Percentiles rank a stretch among this genome's conserved stretches.
Evolutionary conservation across 1,284 basidiomycete genomes (phyloP).

Genomic region (Rhodotorula sp.): DNA sequence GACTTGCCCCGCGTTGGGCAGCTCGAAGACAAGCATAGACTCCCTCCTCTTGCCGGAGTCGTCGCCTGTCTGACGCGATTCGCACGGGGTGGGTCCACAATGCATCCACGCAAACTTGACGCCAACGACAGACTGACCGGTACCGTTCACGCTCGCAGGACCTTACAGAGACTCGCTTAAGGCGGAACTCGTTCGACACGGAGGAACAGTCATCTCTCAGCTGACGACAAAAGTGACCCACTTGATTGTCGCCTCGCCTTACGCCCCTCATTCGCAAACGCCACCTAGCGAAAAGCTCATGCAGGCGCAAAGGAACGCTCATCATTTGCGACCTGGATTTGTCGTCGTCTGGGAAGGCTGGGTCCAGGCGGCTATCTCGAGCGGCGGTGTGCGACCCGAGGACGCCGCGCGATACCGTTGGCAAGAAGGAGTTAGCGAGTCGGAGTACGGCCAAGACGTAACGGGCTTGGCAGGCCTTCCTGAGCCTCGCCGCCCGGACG

Average conservation of each 20-base stretch:
- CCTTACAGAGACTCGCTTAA: slow-evolving; percentile 18
- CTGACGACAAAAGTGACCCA: slow-evolving; percentile 30
- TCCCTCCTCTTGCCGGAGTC: slow-evolving; percentile 65
- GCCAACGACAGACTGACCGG: too few relatives aligned
- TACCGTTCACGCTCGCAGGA: neutral
- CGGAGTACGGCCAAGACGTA: too few relatives aligned
- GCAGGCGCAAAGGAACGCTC: slow-evolving; percentile 11
- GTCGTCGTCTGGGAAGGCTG: slow-evolving; percentile 38
- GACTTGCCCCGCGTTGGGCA: slow-evolving; percentile 41
- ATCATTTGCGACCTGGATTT: slow-evolving; percentile 5
- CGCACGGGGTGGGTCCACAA: slow-evolving; percentile 15
- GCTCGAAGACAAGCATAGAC: slow-evolving; percentile 59
- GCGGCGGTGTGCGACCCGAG: slow-evolving; percentile 17
- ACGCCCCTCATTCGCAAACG: slow-evolving; percentile 32
- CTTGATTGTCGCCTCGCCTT: slow-evolving; percentile 42
- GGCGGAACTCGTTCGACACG: slow-evolving; percentile 18
- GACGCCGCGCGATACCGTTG: slow-evolving; percentile 11
- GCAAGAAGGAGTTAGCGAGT: neutral
- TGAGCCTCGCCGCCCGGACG: too few relatives aligned
- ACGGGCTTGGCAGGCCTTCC: too few relatives aligned
- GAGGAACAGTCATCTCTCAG: slow-evolving; percentile 28
- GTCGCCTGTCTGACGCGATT: slow-evolving; percentile 60
- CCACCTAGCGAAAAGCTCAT: slow-evolving; percentile 18
- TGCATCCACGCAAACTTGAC: too few relatives aligned
- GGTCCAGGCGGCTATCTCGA: slow-evolving; percentile 29